Evolutionary conservation across 2,329 filamentous ascomycete species (phyloP), one percentile per base, ranked within the genome.

Genomic region (Ceratocystis lukuohia): DNA sequence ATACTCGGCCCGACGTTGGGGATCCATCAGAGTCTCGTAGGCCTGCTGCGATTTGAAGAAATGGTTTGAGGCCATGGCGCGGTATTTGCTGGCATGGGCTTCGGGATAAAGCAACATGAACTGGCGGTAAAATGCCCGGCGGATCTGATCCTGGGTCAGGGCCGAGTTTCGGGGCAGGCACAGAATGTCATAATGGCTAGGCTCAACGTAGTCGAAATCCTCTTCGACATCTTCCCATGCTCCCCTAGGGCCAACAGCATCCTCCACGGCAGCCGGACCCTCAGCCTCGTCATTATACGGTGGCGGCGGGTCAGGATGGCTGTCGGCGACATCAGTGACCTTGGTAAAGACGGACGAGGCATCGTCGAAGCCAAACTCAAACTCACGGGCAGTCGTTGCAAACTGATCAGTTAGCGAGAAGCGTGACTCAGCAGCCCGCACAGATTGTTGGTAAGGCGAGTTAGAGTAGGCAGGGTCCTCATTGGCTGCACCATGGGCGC

Each of bases 361-460:
- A 68, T 80, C 79, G 70, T 80, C 79, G 66, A 78, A 78, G 69
- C 75, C 79, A 64, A 80, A 78, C 61, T 79, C 78, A 62, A 76
- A 77, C 67, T 80, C 78, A 61, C 74, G 74, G 41, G 77, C 73
- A 5, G 79, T 80, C 45, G 77, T 72, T 22, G 79, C 78, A 67
- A 80, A 81, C 66, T 80, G 78, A 57, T 80, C 77, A 59, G 75
- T 76, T 61, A 80, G 73, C 2, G 79, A 80, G 72, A 76, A 78
- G 59, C 78, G 76, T 30, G 78, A 80, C 12, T 73, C 73, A n/a
- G 72, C 72, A 37, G 75, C 74, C 33, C 75, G 74, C 56, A 76
- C 56, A 7, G 63, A 65, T 41, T 57, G 37, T 44, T 68, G 66
- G 33, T 68, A 68, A 10, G 66, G 70, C 20, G 69, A 68, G 44